Evolutionary conservation across 2,329 filamentous ascomycete genomes (phyloP).

Genomic region (Tetracladium maxilliforme): DNA sequence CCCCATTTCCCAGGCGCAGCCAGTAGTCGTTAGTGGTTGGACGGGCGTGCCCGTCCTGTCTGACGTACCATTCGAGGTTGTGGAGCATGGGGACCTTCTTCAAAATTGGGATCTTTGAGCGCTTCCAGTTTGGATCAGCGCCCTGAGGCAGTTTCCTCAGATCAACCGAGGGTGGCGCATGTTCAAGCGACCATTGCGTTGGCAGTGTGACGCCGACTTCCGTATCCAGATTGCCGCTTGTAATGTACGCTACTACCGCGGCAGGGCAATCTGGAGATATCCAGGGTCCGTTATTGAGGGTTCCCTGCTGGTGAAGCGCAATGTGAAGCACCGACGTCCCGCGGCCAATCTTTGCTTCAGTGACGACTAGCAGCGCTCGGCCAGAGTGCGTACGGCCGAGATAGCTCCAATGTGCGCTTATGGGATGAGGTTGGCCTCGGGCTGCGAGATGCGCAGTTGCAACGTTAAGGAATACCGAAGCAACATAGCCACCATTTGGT

Average conservation of each 20-base stretch:
- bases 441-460: constrained; percentile 40
- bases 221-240: constrained; percentile 42
- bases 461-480: constrained; percentile 44
- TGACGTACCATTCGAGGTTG: constrained; percentile 37
- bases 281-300: constrained; percentile 16
- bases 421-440: constrained; percentile 45
- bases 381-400: constrained; percentile 46
- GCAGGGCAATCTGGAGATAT: constrained; percentile 26
- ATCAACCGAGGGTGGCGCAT: constrained; percentile 18
- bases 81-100: no score
- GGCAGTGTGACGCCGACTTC: constrained; percentile 41
- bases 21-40: constrained; percentile 44
- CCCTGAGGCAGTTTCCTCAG: constrained; percentile 23
- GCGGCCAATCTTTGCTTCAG: constrained; percentile 48
- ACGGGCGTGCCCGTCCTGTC: constrained; percentile 24
- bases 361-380: constrained; percentile 37
- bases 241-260: constrained; percentile 50
- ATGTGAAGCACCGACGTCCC: constrained; percentile 50
- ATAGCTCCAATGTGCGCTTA: constrained; percentile 51
- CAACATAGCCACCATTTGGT: constrained; percentile 58
- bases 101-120: no score
- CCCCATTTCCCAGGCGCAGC: constrained; percentile 44
- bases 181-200: constrained; percentile 34
- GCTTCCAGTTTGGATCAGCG: constrained; percentile 32
- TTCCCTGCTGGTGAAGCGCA: constrained; percentile 30